phyloP scores from a whole-genome alignment of 345 rosid genomes.

The Gossypium longicalyx region DNA sequence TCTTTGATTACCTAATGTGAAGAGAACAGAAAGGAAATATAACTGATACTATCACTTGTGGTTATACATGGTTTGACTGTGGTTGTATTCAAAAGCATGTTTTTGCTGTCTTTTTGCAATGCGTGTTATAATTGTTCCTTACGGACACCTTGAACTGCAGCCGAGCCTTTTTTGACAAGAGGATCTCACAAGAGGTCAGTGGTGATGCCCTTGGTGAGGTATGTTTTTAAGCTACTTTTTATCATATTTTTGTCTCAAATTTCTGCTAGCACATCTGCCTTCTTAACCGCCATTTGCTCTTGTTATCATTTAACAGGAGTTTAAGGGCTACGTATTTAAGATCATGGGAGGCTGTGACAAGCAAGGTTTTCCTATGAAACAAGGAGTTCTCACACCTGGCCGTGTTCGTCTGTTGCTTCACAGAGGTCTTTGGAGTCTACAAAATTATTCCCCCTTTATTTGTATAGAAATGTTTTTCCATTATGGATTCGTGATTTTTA shows the following conservation, averaged over 20 bases:
- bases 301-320: slow-evolving; percentile 41
- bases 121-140: background rate
- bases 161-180: slow-evolving; percentile 76
- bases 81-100: background rate
- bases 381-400: slow-evolving; percentile 79
- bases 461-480: background rate
- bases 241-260: background rate
- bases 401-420: slow-evolving; percentile 83
- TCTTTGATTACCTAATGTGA: background rate
- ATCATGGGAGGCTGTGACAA: slow-evolving; percentile 93
- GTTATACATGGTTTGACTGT: background rate
- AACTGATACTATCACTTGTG: background rate
- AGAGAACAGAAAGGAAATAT: background rate
- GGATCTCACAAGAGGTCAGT: slow-evolving; percentile 80
- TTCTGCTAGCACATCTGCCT: background rate
- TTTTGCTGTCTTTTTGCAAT: background rate
- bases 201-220: slow-evolving; percentile 88
- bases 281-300: background rate
- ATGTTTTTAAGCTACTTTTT: background rate
- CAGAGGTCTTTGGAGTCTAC: slow-evolving; percentile 39
- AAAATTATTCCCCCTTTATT: background rate
- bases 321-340: slow-evolving; percentile 77
- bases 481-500: background rate
- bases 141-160: slow-evolving; percentile 27
- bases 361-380: slow-evolving; percentile 94